Conservation (phyloP, 805 yeast genomes). For the Metschnikowia sp. region DNA sequence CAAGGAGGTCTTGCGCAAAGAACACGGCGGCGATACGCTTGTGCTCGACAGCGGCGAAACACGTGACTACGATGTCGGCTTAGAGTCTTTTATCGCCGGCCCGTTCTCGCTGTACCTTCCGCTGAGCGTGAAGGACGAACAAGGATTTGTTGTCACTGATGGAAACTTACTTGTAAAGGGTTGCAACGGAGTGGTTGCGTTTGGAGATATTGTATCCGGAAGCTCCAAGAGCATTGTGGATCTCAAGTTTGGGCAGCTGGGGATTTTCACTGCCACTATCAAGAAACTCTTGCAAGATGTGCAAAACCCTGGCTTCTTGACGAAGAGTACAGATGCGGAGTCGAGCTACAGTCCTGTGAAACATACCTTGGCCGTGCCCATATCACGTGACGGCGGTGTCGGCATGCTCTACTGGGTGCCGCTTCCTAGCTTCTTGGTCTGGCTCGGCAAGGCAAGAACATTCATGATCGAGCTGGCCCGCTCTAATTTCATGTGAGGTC, state of each 20-base stretch:
- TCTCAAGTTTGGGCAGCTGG: slow-evolving; percentile 22
- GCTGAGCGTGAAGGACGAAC: slow-evolving; percentile 18
- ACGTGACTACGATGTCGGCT: slow-evolving; percentile 26
- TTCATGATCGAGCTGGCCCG: slow-evolving; percentile 25
- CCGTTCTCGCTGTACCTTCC: slow-evolving; percentile 36
- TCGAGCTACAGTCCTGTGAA: slow-evolving; percentile 4
- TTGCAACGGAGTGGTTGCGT: slow-evolving; percentile 26
- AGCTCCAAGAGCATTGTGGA: slow-evolving; percentile 25
- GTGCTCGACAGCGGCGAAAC: slow-evolving; percentile 18
- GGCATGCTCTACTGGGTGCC: slow-evolving; percentile 28
- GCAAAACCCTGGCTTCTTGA: not conserved
- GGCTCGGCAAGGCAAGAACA: slow-evolving; percentile 25
- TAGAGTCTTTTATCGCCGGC: slow-evolving; percentile 21
- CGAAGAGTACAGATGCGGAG: not conserved
- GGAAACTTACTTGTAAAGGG: slow-evolving; percentile 24
- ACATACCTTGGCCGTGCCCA: slow-evolving; percentile 26
- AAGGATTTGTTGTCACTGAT: slow-evolving; percentile 30
- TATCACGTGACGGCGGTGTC: slow-evolving; percentile 35
- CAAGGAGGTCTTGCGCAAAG: slow-evolving; percentile 11
- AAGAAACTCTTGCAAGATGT: slow-evolving; percentile 3
- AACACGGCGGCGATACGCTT: slow-evolving; percentile 11
- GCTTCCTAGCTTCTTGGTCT: slow-evolving; percentile 29
- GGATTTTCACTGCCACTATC: slow-evolving; percentile 10
- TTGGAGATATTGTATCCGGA: slow-evolving; percentile 34
- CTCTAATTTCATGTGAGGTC: slow-evolving; percentile 10